A percentile compares a stretch with the other conserved stretches of the same genome.
These are phyloP conservation scores for Colletotrichum sp. DNA, from an alignment of 2,329 filamentous ascomycete species.

Conservation along the genomic window DNA sequence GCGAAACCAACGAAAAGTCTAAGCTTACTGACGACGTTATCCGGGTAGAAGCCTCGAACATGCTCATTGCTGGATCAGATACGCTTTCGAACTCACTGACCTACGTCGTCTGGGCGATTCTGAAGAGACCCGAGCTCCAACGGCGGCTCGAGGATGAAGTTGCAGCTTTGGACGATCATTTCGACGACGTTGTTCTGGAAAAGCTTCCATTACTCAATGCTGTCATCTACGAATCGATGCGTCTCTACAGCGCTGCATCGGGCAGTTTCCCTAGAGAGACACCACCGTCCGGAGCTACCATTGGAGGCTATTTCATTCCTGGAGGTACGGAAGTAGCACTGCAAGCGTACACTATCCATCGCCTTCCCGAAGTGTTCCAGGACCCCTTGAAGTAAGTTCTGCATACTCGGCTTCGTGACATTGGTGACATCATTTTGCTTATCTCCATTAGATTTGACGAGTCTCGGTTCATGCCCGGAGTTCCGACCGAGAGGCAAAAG, in stretches of 20 bases:
- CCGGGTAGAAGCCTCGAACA: constrained; percentile 41
- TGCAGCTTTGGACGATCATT: constrained; percentile 10
- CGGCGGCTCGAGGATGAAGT: constrained; percentile 40
- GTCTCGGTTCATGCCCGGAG: not conserved
- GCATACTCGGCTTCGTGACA: too few species aligned
- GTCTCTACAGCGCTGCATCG: constrained; percentile 45
- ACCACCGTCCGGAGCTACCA: constrained; percentile 40
- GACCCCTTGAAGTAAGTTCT: constrained; percentile 36
- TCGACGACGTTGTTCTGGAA: constrained; percentile 36
- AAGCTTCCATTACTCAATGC: constrained; percentile 43
- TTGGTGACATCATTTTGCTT: not conserved
- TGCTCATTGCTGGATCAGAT: constrained; percentile 57
- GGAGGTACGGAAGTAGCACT: constrained; percentile 43
- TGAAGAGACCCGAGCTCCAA: constrained; percentile 33
- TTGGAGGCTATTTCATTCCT: constrained; percentile 45
- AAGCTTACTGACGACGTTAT: constrained; percentile 35
- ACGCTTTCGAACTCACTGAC: constrained; percentile 56
- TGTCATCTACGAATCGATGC: constrained; percentile 50
- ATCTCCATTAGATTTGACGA: not conserved
- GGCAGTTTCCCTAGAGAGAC: constrained; percentile 43
- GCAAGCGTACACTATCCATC: constrained; percentile 53
- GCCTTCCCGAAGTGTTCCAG: constrained; percentile 43
- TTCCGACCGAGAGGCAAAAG: constrained; percentile 43
- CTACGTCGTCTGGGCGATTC: constrained; percentile 49
- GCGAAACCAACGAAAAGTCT: not conserved